A percentile compares a stretch with the other conserved stretches of the same genome.
These are phyloP conservation scores for Cercospora berteroae DNA, from an alignment of 2,329 filamentous ascomycete species.

Conservation along the genomic window DNA sequence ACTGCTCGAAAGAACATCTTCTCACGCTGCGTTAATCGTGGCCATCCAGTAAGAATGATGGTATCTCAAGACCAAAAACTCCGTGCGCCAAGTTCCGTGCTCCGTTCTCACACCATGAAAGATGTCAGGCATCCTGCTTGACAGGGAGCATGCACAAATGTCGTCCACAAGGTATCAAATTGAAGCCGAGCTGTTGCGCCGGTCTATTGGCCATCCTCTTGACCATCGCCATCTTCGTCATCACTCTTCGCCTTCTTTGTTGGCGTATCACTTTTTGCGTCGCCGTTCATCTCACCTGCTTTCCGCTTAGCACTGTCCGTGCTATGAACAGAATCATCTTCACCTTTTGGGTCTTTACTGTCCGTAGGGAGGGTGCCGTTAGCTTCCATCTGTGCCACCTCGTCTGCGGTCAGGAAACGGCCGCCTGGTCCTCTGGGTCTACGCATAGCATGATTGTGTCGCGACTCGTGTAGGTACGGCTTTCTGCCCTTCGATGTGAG, in stretches of 20 bases:
- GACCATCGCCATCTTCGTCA: slow-evolving; percentile 44
- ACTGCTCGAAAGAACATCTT: background rate
- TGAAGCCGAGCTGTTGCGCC: background rate
- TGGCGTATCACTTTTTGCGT: slow-evolving; percentile 29
- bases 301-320: slow-evolving; percentile 51
- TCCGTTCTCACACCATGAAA: background rate
- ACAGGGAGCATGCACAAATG: background rate
- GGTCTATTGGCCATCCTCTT: slow-evolving; percentile 30
- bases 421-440: slow-evolving; percentile 89
- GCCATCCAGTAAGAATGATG: slow-evolving; percentile 8
- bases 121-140: background rate
- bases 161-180: background rate
- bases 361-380: slow-evolving; percentile 41
- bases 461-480: slow-evolving; percentile 93
- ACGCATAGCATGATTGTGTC: slow-evolving; percentile 98
- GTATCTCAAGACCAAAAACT: slow-evolving; percentile 5
- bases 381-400: slow-evolving; percentile 85
- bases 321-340: slow-evolving; percentile 32
- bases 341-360: slow-evolving; percentile 40
- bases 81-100: background rate
- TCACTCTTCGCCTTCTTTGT: slow-evolving; percentile 33
- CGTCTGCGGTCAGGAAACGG: slow-evolving; percentile 92
- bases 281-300: slow-evolving; percentile 42
- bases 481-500: slow-evolving; percentile 94
- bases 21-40: slow-evolving; percentile 1